These are phyloP conservation scores for Micractinium sp. DNA, from an alignment of 139 green algal species.

Conservation along the genomic window DNA sequence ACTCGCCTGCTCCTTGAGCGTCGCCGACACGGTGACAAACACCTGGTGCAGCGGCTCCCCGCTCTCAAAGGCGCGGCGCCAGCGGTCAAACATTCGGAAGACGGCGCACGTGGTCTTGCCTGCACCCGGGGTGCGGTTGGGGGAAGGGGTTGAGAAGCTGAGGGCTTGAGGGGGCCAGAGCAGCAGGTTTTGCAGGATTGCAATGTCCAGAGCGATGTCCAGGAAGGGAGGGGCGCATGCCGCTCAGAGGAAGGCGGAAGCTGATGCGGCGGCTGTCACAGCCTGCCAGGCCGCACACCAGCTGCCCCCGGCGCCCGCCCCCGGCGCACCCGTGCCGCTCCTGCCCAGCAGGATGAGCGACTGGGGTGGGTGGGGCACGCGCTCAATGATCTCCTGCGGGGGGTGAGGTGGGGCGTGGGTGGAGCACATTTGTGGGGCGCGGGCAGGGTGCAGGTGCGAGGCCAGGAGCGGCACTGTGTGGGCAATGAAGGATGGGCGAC, in stretches of 20 bases:
- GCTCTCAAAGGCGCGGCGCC: conserved; percentile 32
- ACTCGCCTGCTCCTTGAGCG: conserved; percentile 65
- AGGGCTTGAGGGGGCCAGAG: neutral
- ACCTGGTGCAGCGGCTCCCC: conserved; percentile 36
- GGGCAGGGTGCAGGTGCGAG: neutral
- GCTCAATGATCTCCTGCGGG: conserved; percentile 64
- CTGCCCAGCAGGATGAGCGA: conserved; percentile 78
- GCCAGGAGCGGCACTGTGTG: neutral
- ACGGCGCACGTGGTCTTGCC: conserved; percentile 80
- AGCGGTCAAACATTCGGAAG: conserved; percentile 72
- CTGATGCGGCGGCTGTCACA: too few species aligned
- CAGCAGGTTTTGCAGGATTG: neutral
- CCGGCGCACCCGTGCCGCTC: conserved; percentile 56
- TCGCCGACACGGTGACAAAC: conserved; percentile 79
- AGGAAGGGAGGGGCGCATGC: neutral
- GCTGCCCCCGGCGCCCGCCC: neutral
- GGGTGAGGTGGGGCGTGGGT: neutral
- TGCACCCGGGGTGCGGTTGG: neutral
- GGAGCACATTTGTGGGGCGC: neutral
- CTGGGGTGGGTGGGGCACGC: conserved; percentile 44
- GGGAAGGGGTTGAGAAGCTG: neutral
- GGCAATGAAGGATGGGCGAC: too few species aligned
- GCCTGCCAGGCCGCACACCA: too few species aligned
- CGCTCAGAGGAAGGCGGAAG: neutral
- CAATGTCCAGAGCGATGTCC: neutral